phyloP scores from a whole-genome alignment of 78 protist genomes.

The Emiliania huxleyi region DNA sequence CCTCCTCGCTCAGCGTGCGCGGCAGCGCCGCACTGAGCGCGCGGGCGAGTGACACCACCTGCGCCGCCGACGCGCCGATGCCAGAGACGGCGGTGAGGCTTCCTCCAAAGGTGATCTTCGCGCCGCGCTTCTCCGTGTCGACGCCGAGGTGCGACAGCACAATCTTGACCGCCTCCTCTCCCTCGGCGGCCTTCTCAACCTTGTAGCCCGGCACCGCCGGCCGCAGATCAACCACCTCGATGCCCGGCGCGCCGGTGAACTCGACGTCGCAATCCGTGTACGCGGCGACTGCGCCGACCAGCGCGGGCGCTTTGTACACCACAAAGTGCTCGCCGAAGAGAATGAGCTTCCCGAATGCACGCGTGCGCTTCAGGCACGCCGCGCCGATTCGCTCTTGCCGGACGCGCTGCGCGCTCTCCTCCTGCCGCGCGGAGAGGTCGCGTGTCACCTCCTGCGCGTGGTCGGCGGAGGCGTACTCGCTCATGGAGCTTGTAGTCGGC shows the following conservation, averaged over 20 bases:
- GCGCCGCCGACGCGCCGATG: conserved; percentile 34
- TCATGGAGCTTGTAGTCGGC: no score
- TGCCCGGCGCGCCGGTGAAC: neutral
- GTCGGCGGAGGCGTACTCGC: no score
- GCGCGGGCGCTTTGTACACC: conserved; percentile 14
- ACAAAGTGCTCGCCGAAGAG: neutral
- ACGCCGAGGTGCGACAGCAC: neutral
- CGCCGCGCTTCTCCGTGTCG: neutral
- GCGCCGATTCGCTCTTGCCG: no score
- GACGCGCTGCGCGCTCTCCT: no score
- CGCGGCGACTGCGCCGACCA: conserved; percentile 11
- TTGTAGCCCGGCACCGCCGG: conserved; percentile 35
- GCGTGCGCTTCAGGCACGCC: no score
- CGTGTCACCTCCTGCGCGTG: no score
- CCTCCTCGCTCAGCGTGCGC: no score
- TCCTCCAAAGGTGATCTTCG: conserved; percentile 19
- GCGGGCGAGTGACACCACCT: no score
- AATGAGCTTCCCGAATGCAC: no score
- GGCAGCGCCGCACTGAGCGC: no score
- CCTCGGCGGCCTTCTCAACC: neutral
- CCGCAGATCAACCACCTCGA: neutral
- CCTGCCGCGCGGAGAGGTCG: no score
- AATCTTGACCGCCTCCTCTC: neutral
- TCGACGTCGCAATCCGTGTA: conserved; percentile 5
- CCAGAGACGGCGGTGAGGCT: conserved; percentile 8